Conservation (phyloP, 2,329 filamentous ascomycete species). For the Dactylellina cionopaga region DNA sequence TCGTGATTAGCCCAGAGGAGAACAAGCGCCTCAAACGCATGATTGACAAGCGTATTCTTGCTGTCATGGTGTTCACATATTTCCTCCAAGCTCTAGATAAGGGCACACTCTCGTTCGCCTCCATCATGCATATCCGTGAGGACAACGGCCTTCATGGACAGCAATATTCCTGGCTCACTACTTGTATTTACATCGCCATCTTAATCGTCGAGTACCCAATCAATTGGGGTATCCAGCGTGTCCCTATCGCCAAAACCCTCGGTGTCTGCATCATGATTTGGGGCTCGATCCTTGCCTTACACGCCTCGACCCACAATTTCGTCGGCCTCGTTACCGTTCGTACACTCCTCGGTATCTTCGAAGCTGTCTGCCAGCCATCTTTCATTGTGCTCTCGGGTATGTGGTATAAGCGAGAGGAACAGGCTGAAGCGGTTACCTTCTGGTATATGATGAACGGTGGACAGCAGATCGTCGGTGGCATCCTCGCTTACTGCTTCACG, state of each 20-base stretch:
- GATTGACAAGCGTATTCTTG: conserved; percentile 75
- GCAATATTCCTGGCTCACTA: conserved; percentile 74
- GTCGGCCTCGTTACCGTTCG: conserved; percentile 70
- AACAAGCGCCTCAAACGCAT: conserved; percentile 70
- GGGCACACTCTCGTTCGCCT: conserved; percentile 71
- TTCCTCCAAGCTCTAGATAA: conserved; percentile 77
- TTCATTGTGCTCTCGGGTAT: conserved; percentile 75
- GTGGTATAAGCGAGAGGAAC: conserved; percentile 77
- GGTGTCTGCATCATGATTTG: conserved; percentile 72
- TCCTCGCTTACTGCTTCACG: conserved; percentile 68
- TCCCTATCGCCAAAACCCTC: conserved; percentile 75
- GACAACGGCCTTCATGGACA: conserved; percentile 58
- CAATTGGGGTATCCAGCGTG: conserved; percentile 71
- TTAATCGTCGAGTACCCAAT: conserved; percentile 78
- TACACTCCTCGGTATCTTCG: conserved; percentile 75
- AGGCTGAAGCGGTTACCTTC: conserved; percentile 73
- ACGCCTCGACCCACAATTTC: conserved; percentile 72
- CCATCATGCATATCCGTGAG: conserved; percentile 70
- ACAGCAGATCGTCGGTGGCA: conserved; percentile 77
- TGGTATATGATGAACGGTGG: conserved; percentile 83
- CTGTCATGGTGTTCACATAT: conserved; percentile 78
- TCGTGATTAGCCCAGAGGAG: conserved; percentile 70
- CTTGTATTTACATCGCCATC: conserved; percentile 78
- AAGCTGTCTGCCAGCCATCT: conserved; percentile 74
- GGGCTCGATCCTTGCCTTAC: conserved; percentile 70